Percentiles rank a stretch among this genome's conserved stretches.
Conservation (phyloP, 1,284 basidiomycete genomes). For the Leccinum fuscescens region DNA sequence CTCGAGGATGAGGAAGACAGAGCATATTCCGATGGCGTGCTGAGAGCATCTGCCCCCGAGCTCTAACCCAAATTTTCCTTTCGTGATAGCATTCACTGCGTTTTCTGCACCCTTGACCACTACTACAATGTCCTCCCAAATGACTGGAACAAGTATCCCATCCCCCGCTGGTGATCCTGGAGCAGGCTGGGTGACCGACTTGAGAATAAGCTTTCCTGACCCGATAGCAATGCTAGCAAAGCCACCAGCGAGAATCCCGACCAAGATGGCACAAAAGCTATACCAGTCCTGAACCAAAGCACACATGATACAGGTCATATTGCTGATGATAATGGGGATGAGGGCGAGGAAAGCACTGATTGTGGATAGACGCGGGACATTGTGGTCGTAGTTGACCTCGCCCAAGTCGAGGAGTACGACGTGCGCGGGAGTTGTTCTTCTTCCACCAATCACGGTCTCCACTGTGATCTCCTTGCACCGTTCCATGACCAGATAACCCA, state of each 20-base stretch:
- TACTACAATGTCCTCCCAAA: constrained; percentile 22
- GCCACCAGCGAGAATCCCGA: constrained; percentile 32
- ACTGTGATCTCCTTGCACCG: constrained; percentile 15
- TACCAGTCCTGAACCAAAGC: constrained; percentile 28
- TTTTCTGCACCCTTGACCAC: constrained; percentile 25
- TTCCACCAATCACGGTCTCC: constrained; percentile 11
- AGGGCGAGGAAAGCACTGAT: constrained; percentile 11
- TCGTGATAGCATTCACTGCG: constrained; percentile 28
- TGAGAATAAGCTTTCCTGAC: constrained; percentile 18
- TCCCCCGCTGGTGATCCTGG: constrained; percentile 19
- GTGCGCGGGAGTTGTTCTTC: constrained; percentile 14
- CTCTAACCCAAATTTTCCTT: constrained; percentile 24
- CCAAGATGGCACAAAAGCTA: constrained; percentile 27
- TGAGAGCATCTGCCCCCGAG: constrained; percentile 9
- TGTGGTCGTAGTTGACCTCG: constrained; percentile 7
- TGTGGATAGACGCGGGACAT: constrained; percentile 13
- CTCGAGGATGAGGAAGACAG: constrained; percentile 28
- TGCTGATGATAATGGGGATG: constrained; percentile 26
- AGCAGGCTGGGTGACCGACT: constrained; percentile 11
- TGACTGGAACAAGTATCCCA: constrained; percentile 18
- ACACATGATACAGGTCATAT: constrained; percentile 22
- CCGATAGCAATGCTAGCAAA: constrained; percentile 27
- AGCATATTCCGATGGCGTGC: constrained; percentile 24
- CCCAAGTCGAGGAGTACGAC: constrained; percentile 23
- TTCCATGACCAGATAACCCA: constrained; percentile 26